A percentile compares a stretch with the other conserved stretches of the same genome.
Conservation (phyloP, 768 basidiomycete species). For the Auricularia sp. region DNA sequence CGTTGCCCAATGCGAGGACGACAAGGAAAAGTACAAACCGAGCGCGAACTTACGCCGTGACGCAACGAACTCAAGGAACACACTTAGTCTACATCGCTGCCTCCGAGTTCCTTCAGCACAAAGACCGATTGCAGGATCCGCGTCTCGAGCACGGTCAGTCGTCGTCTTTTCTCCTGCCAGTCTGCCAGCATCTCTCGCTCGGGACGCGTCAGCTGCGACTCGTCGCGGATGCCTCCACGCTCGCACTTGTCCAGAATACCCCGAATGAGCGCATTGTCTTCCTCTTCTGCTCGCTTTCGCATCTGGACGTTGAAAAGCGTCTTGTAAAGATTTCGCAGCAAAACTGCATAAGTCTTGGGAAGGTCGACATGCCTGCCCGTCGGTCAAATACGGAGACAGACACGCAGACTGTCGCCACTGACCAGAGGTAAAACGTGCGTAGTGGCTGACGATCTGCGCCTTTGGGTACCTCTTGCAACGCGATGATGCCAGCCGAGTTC, state of each 20-base stretch:
- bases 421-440: slow-evolving; percentile 90
- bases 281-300: slow-evolving; percentile 64
- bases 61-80: not conserved
- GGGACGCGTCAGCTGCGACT: slow-evolving; percentile 53
- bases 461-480: slow-evolving; percentile 87
- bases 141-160: slow-evolving; percentile 69
- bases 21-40: too few relatives aligned
- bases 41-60: too few relatives aligned
- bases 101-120: slow-evolving; percentile 68
- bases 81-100: not conserved
- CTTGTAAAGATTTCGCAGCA: slow-evolving; percentile 78
- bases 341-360: slow-evolving; percentile 65
- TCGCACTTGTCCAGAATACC: slow-evolving; percentile 74
- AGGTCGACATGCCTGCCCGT: slow-evolving; percentile 76
- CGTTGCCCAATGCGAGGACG: too few relatives aligned
- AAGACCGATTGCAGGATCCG: slow-evolving; percentile 86
- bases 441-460: slow-evolving; percentile 83
- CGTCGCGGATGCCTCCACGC: slow-evolving; percentile 74
- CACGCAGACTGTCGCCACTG: slow-evolving; percentile 9
- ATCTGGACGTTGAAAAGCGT: slow-evolving; percentile 77
- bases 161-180: slow-evolving; percentile 67
- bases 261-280: slow-evolving; percentile 45
- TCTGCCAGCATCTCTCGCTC: slow-evolving; percentile 68
- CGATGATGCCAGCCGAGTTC: slow-evolving; percentile 72
- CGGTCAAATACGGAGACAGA: not conserved